phyloP scores from a whole-genome alignment of 1,284 basidiomycete species.

The Mycena sp. region DNA sequence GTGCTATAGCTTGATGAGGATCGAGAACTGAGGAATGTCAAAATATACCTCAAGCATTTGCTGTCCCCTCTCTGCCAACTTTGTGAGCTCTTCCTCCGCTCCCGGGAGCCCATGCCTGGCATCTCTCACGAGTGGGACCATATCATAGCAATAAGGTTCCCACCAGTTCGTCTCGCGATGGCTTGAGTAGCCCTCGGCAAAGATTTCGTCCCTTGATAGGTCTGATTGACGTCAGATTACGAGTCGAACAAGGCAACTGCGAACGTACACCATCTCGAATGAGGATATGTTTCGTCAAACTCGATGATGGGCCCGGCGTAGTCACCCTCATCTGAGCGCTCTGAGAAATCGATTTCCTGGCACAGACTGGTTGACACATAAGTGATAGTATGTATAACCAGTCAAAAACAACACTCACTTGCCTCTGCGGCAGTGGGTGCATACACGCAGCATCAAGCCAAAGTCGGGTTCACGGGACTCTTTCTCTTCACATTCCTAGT shows the following conservation, averaged over 20 bases:
- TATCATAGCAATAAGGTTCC: neutral
- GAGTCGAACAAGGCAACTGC: neutral
- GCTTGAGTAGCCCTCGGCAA: no score
- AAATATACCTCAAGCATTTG: neutral
- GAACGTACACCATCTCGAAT: slow-evolving; percentile 7
- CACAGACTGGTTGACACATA: neutral
- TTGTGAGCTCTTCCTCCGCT: neutral
- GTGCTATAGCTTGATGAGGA: neutral
- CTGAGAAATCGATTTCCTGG: neutral
- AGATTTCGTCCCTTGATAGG: neutral
- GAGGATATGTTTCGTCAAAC: neutral
- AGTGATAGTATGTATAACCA: neutral
- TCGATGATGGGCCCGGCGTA: neutral
- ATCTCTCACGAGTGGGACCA: neutral
- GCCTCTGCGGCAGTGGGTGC: neutral
- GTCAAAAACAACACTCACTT: neutral
- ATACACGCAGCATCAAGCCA: slow-evolving; percentile 2
- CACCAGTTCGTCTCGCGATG: no score
- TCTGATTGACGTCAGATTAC: neutral
- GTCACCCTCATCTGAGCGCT: neutral
- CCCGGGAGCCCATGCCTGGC: neutral
- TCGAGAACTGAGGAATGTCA: neutral
- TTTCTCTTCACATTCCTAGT: neutral
- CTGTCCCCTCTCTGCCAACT: neutral
- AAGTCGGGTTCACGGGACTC: neutral